A percentile compares a stretch with the other conserved stretches of the same genome.
Evolutionary conservation across 1,284 basidiomycete species (phyloP).

Genomic region (Trichosporon sp.): DNA sequence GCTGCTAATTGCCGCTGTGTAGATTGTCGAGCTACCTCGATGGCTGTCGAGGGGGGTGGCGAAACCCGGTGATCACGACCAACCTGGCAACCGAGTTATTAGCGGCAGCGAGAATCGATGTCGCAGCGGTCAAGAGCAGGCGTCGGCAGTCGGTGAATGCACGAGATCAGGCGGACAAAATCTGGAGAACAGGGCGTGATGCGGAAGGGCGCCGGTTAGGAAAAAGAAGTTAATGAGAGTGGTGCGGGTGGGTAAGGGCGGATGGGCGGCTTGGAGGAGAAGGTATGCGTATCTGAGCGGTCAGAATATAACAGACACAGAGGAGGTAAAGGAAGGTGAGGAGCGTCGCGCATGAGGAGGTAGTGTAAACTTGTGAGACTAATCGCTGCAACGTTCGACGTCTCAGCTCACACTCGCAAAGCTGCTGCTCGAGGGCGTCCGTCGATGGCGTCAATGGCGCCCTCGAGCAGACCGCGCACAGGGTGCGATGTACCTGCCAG

Average conservation of each 20-base stretch:
- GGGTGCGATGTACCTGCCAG: neutral
- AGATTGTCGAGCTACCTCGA: neutral
- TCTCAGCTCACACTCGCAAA: neutral
- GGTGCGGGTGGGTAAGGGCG: neutral
- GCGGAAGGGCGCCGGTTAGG: neutral
- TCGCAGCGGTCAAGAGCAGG: too few species aligned
- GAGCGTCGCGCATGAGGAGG: neutral
- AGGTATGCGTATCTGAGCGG: neutral
- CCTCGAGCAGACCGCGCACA: neutral
- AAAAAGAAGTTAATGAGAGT: neutral
- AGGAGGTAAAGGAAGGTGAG: neutral
- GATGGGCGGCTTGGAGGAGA: neutral
- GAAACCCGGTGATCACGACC: neutral
- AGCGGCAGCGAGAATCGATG: neutral
- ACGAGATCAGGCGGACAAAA: neutral
- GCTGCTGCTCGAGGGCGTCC: neutral
- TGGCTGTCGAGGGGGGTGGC: too few species aligned
- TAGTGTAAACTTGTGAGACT: neutral
- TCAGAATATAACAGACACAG: neutral
- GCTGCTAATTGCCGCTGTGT: neutral
- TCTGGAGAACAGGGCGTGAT: neutral
- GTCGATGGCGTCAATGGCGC: slow-evolving; percentile 1
- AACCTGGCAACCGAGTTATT: neutral
- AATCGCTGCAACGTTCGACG: neutral
- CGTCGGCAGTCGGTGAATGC: neutral